Percentiles rank a stretch among this genome's conserved stretches.
phyloP scores from a whole-genome alignment of 495 filamentous ascomycete genomes.

The Parmelia sp. region DNA sequence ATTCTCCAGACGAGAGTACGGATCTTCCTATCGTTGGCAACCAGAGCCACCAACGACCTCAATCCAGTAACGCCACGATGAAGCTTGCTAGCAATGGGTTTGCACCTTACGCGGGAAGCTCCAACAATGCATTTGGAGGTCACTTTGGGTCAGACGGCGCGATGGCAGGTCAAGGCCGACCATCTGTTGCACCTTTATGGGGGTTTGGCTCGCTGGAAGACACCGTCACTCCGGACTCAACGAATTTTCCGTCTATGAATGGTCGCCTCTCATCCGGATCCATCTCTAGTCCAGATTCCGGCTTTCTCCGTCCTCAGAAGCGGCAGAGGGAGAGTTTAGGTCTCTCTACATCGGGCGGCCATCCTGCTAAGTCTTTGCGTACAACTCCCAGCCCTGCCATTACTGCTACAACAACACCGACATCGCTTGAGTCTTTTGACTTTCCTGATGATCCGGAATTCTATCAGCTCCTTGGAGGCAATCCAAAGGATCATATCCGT shows the following conservation, averaged over 20 bases:
- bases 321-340: conserved; percentile 19
- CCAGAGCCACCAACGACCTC: conserved; percentile 7
- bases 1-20: background rate
- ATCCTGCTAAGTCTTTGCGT: conserved; percentile 23
- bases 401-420: conserved; percentile 31
- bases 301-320: conserved; percentile 28
- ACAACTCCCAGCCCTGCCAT: conserved; percentile 32
- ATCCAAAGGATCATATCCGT: conserved; percentile 30
- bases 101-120: conserved; percentile 13
- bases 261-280: conserved; percentile 14
- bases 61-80: conserved; percentile 8
- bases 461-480: conserved; percentile 29
- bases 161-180: conserved; percentile 10
- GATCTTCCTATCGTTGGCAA: conserved; percentile 7
- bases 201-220: conserved; percentile 10
- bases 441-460: conserved; percentile 24
- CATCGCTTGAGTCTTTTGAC: conserved; percentile 24
- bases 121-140: conserved; percentile 14
- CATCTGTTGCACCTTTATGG: conserved; percentile 14
- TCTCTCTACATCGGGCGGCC: conserved; percentile 10
- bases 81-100: background rate
- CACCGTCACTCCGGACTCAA: background rate
- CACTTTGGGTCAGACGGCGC: conserved; percentile 19
- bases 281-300: conserved; percentile 22
- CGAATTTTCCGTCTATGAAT: background rate